Conservation (phyloP, 768 basidiomycete genomes). For the Boletus huronensis region DNA sequence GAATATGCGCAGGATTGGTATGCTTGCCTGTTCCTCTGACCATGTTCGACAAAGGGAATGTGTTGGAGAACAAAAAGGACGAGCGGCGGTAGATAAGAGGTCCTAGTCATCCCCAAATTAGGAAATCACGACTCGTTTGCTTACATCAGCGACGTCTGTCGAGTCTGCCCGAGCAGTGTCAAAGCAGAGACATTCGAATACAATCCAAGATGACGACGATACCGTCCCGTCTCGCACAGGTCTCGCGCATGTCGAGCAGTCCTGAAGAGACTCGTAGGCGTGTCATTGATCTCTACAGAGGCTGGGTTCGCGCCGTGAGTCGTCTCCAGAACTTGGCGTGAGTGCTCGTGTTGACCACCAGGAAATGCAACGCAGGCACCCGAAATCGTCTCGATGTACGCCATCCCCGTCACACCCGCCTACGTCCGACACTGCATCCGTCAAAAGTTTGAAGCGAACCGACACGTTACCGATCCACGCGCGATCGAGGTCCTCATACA, state of each 20-base stretch:
- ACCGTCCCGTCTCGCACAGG: conserved; percentile 79
- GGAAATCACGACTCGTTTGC: not conserved
- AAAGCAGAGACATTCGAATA: not conserved
- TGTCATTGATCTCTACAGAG: conserved; percentile 78
- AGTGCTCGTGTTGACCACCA: not conserved
- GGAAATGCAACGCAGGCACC: conserved; percentile 66
- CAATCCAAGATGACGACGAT: conserved; percentile 68
- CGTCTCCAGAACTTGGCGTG: not conserved
- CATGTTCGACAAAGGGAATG: conserved; percentile 19
- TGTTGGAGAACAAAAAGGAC: not conserved
- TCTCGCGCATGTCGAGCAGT: conserved; percentile 55
- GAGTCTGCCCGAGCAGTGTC: conserved; percentile 6
- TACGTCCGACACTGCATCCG: conserved; percentile 80
- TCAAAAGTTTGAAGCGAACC: conserved; percentile 82
- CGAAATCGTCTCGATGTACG: conserved; percentile 79
- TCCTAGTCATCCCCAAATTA: conserved; percentile 7
- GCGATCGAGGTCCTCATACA: conserved; percentile 83
- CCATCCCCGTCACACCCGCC: conserved; percentile 73
- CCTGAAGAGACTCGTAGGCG: conserved; percentile 62
- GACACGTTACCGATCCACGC: conserved; percentile 73
- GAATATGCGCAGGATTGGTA: no score
- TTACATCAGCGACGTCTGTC: conserved; percentile 17
- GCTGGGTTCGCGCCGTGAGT: conserved; percentile 91
- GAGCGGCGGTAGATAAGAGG: conserved; percentile 15
- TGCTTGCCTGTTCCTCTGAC: conserved; percentile 31